phyloP scores from a whole-genome alignment of 352 stramenopile genomes.

The Phytopythium litorale region DNA sequence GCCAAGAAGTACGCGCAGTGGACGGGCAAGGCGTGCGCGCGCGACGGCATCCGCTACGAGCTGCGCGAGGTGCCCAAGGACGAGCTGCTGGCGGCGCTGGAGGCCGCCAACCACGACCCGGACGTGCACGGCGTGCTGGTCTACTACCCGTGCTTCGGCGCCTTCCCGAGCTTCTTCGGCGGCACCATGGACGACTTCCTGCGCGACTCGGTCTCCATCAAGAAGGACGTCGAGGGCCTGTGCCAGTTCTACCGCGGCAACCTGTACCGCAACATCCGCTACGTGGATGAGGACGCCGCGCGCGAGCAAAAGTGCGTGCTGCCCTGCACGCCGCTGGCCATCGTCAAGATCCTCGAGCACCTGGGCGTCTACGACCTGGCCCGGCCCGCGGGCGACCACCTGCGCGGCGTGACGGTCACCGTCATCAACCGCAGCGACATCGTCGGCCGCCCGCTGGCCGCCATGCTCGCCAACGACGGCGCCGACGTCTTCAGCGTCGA shows the following conservation, averaged over 20 bases:
- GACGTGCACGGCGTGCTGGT: slow-evolving; percentile 97
- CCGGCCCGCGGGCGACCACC: slow-evolving; percentile 47
- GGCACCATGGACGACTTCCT: slow-evolving; percentile 98
- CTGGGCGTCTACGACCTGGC: slow-evolving; percentile 83
- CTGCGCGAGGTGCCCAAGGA: slow-evolving; percentile 92
- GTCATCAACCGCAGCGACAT: slow-evolving; percentile 98
- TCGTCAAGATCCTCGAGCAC: slow-evolving; percentile 94
- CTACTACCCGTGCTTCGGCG: slow-evolving; percentile 98
- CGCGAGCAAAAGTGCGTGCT: slow-evolving; percentile 94
- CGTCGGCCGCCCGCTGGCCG: slow-evolving; percentile 92
- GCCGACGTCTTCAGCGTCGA: slow-evolving; percentile 95
- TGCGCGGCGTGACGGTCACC: slow-evolving; percentile 88
- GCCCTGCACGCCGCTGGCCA: slow-evolving; percentile 95
- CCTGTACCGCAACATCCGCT: slow-evolving; percentile 97
- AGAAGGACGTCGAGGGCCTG: slow-evolving; percentile 97
- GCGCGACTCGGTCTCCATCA: slow-evolving; percentile 93
- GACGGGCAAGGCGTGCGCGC: slow-evolving; percentile 93
- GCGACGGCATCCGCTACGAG: slow-evolving; percentile 97
- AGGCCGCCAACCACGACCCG: slow-evolving; percentile 91
- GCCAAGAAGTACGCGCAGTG: slow-evolving; percentile 97
- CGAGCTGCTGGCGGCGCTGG: slow-evolving; percentile 91
- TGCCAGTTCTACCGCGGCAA: slow-evolving; percentile 96
- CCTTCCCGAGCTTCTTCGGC: slow-evolving; percentile 95
- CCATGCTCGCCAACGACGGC: slow-evolving; percentile 95
- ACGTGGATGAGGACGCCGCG: slow-evolving; percentile 77